Evolutionary conservation across 768 basidiomycete species (phyloP), one percentile per base, ranked within the genome.

Genomic region (Kwoniella dejecticola): DNA sequence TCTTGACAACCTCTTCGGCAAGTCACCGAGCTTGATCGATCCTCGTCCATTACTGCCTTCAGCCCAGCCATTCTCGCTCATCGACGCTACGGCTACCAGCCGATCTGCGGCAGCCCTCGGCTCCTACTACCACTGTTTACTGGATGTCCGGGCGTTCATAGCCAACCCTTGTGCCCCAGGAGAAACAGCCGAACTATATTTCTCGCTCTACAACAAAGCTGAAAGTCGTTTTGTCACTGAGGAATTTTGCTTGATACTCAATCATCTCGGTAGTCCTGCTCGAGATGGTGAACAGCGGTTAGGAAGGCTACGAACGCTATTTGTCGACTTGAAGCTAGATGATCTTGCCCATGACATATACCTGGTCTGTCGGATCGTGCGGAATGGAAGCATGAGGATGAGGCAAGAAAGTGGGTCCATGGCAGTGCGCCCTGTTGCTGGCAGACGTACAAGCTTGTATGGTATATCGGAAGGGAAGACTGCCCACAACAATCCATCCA

Each of bases 111-210:
- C 59, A 8, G 19, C 59, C 1, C 17, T 50, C 0, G 84, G 85
- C 45, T 88, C 88, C 65, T 93, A 93, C 77, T 93, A 89, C 72
- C 94, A 98, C 70, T 83, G 94, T 54, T 91, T 87, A 75, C 83
- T 98, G 64, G 94, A 98, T 68, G 80, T 97, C 8, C 88, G 90
- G 19, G 92, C 92, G 0, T 93, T 97, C 73, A 88, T 94, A 30
- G 95, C 92, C 15, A 89, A 88, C 5, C 88, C 88, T 1, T 97
- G 94, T 77, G 82, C 87, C 0, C 88, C 94, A 0, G 93, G 92
- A 10, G 95, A 98, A 79, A 90, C 89, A 0, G 90, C 88, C 13
- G 95, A 98, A 74, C 85, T 98, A 2, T 91, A 87, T 74, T 96
- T 98, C 81, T 93, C 91, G 11, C 83, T 98, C 6, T 98, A 89